A percentile compares a stretch with the other conserved stretches of the same genome.
Evolutionary conservation across 371 early-diverging fungal genomes (phyloP).

Genomic region (Apophysomyces sp.): DNA sequence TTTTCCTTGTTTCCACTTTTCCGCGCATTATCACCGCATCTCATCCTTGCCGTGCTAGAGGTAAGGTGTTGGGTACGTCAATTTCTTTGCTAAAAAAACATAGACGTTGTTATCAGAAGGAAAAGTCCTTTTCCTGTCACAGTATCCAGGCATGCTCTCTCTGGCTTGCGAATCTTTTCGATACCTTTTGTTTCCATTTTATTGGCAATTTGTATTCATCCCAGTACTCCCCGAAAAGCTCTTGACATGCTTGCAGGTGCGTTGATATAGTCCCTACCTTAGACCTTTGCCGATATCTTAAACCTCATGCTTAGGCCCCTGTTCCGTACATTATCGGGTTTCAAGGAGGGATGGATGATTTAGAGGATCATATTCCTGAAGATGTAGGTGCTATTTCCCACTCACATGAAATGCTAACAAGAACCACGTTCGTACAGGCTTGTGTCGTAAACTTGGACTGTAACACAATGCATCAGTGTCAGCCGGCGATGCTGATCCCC

Average conservation of each 20-base stretch:
- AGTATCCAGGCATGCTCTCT: slow-evolving; percentile 71
- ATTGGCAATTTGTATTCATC: slow-evolving; percentile 83
- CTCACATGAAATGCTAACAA: not conserved
- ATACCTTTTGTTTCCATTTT: slow-evolving; percentile 73
- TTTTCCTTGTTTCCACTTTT: slow-evolving; percentile 81
- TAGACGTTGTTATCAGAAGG: slow-evolving; percentile 72
- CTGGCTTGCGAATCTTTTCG: slow-evolving; percentile 70
- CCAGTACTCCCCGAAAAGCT: slow-evolving; percentile 73
- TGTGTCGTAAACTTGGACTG: slow-evolving; percentile 61
- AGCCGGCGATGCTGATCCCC: slow-evolving; percentile 44
- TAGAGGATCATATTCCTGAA: slow-evolving; percentile 61
- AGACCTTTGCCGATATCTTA: not conserved
- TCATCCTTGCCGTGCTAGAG: slow-evolving; percentile 70
- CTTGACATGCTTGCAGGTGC: slow-evolving; percentile 69
- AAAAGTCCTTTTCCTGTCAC: slow-evolving; percentile 74
- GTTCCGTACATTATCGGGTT: slow-evolving; percentile 84
- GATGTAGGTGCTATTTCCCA: slow-evolving; percentile 52
- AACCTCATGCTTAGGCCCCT: slow-evolving; percentile 61
- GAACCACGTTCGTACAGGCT: slow-evolving; percentile 25
- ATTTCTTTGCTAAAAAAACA: not conserved
- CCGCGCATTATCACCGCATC: slow-evolving; percentile 66
- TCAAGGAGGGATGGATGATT: slow-evolving; percentile 51
- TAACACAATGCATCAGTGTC: slow-evolving; percentile 50
- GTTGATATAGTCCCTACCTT: not conserved
- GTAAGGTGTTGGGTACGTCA: slow-evolving; percentile 15